These are phyloP conservation scores for Diaporthe humulicola DNA, from an alignment of 2,329 filamentous ascomycete genomes.

Conservation along the genomic window DNA sequence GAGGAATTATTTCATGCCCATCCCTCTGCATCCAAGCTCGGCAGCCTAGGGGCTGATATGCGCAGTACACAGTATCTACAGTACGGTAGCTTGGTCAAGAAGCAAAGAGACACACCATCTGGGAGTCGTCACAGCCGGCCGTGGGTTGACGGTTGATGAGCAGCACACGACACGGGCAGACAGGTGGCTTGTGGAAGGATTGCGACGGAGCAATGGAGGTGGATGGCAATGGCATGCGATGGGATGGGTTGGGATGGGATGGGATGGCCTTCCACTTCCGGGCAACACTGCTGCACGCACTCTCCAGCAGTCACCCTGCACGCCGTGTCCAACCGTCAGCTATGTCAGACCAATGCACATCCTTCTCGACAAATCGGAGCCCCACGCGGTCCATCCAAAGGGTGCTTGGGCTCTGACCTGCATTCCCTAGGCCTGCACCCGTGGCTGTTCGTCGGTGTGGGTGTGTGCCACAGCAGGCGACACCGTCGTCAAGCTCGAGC, in stretches of 20 bases:
- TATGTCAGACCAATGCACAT: slow-evolving; percentile 27
- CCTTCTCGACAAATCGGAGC: slow-evolving; percentile 27
- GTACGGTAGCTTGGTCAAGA: background rate
- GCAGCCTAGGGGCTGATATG: background rate
- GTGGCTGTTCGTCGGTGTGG: slow-evolving; percentile 11
- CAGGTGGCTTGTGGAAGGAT: slow-evolving; percentile 26
- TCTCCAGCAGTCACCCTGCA: slow-evolving; percentile 34
- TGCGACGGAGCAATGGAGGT: slow-evolving; percentile 17
- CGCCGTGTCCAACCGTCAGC: slow-evolving; percentile 30
- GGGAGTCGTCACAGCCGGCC: background rate
- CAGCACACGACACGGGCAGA: slow-evolving; percentile 13
- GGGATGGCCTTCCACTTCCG: slow-evolving; percentile 14
- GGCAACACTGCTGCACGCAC: slow-evolving; percentile 31
- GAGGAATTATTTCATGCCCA: background rate
- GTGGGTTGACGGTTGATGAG: background rate
- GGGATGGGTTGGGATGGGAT: slow-evolving; percentile 2
- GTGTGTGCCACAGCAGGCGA: slow-evolving; percentile 26
- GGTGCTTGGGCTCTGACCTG: slow-evolving; percentile 24
- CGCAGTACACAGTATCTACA: background rate
- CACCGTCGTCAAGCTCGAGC: slow-evolving; percentile 24
- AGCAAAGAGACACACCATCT: background rate
- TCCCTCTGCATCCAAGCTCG: background rate
- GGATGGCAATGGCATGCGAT: background rate
- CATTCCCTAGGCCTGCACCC: slow-evolving; percentile 23
- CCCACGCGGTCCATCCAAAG: slow-evolving; percentile 6